Conservation (phyloP, 106 monocot genomes). For the Platanthera zijinensis region DNA sequence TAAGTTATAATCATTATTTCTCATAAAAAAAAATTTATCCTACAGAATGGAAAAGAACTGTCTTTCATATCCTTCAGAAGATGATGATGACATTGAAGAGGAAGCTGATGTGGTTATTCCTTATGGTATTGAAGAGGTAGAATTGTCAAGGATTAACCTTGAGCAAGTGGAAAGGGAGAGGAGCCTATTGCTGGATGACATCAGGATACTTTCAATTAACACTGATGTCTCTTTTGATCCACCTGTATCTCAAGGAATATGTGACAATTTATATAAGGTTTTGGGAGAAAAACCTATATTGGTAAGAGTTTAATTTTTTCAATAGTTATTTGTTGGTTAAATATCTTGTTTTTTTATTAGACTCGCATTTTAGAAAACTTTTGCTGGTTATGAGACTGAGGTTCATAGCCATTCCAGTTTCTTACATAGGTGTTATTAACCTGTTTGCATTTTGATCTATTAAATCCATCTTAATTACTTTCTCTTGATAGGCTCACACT, state of each 20-base stretch:
- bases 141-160: slow-evolving; percentile 71
- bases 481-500: background rate
- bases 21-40: background rate
- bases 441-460: too few species aligned
- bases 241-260: slow-evolving; percentile 17
- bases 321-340: background rate
- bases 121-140: slow-evolving; percentile 92
- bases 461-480: too few species aligned
- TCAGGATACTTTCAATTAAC: slow-evolving; percentile 35
- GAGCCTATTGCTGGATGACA: slow-evolving; percentile 75
- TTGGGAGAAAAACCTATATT: slow-evolving; percentile 33
- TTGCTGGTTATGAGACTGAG: background rate
- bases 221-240: slow-evolving; percentile 21
- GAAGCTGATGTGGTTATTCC: slow-evolving; percentile 90
- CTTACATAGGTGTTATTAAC: too few species aligned
- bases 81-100: slow-evolving; percentile 80
- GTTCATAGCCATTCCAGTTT: too few species aligned
- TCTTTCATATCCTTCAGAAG: slow-evolving; percentile 67
- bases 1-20: background rate
- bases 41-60: slow-evolving; percentile 35
- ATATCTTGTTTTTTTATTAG: background rate
- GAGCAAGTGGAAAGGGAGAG: slow-evolving; percentile 70
- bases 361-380: background rate
- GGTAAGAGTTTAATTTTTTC: slow-evolving; percentile 25
- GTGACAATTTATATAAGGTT: slow-evolving; percentile 59